These are phyloP conservation scores for Tillandsia fasciculata DNA, from an alignment of 176 grass and related monocot genomes.

Conservation along the genomic window DNA sequence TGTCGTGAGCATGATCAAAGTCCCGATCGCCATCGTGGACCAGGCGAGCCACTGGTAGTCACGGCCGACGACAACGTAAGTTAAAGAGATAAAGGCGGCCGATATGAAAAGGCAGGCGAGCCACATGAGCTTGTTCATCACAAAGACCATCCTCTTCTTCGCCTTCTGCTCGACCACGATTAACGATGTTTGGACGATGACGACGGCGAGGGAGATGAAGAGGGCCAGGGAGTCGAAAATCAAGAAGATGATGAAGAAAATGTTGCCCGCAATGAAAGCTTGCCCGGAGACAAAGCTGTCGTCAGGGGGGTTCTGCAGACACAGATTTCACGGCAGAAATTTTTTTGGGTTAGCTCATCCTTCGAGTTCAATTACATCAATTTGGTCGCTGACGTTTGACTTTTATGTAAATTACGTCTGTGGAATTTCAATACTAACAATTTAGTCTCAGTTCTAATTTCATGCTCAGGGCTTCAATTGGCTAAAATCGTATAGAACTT, in stretches of 20 bases:
- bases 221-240: constrained; percentile 80
- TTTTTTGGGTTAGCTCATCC: too few relatives aligned
- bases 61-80: constrained; percentile 67
- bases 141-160: constrained; percentile 89
- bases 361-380: too few relatives aligned
- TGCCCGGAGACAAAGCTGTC: constrained; percentile 40
- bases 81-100: constrained; percentile 74
- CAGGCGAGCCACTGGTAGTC: constrained; percentile 71
- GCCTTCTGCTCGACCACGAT: constrained; percentile 95
- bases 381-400: too few relatives aligned
- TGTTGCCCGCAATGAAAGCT: constrained; percentile 54
- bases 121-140: constrained; percentile 99
- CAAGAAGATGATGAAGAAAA: constrained; percentile 78
- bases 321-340: too few relatives aligned
- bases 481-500: too few relatives aligned
- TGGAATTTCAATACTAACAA: too few relatives aligned
- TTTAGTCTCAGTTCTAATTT: too few relatives aligned
- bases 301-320: not conserved
- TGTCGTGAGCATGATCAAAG: constrained; percentile 63
- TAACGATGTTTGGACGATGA: constrained; percentile 78
- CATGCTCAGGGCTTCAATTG: too few relatives aligned
- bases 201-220: constrained; percentile 82
- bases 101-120: constrained; percentile 83
- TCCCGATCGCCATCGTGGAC: constrained; percentile 84
- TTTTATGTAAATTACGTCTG: too few relatives aligned